phyloP scores from a whole-genome alignment of 768 basidiomycete genomes.

The Crepidotus variabilis region DNA sequence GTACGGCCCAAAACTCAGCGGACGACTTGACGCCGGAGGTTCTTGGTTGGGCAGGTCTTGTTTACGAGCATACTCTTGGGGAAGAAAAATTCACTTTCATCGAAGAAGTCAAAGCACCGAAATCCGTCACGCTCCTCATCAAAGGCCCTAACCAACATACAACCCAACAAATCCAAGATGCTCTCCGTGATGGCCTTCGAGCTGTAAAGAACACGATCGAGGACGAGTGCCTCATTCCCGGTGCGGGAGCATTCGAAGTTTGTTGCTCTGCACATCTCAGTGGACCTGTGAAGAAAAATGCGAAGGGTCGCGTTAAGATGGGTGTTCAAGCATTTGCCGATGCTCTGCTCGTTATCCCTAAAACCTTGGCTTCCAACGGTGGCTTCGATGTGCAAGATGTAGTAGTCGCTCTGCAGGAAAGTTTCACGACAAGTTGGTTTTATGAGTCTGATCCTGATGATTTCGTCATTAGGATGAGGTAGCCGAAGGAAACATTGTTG shows the following conservation, averaged over 20 bases:
- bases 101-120: slow-evolving; percentile 94
- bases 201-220: slow-evolving; percentile 97
- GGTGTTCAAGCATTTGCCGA: slow-evolving; percentile 98
- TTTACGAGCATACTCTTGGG: slow-evolving; percentile 98
- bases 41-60: slow-evolving; percentile 96
- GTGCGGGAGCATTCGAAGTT: slow-evolving; percentile 98
- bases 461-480: slow-evolving; percentile 72
- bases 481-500: slow-evolving; percentile 89
- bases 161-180: slow-evolving; percentile 94
- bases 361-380: slow-evolving; percentile 93
- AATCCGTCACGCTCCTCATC: slow-evolving; percentile 92
- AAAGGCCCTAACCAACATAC: slow-evolving; percentile 98
- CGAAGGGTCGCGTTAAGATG: slow-evolving; percentile 95
- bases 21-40: slow-evolving; percentile 91
- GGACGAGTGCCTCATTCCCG: slow-evolving; percentile 84
- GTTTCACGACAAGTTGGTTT: slow-evolving; percentile 3
- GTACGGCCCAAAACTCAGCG: slow-evolving; percentile 94
- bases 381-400: slow-evolving; percentile 97
- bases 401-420: slow-evolving; percentile 85
- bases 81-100: slow-evolving; percentile 99
- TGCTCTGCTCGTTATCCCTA: slow-evolving; percentile 90
- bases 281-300: slow-evolving; percentile 73
- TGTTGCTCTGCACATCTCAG: slow-evolving; percentile 84
- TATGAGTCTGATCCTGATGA: background rate
- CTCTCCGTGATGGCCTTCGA: slow-evolving; percentile 93